A percentile compares a stretch with the other conserved stretches of the same genome.
phyloP scores from a whole-genome alignment of 2,329 filamentous ascomycete genomes.

The Trichoderma breve region DNA sequence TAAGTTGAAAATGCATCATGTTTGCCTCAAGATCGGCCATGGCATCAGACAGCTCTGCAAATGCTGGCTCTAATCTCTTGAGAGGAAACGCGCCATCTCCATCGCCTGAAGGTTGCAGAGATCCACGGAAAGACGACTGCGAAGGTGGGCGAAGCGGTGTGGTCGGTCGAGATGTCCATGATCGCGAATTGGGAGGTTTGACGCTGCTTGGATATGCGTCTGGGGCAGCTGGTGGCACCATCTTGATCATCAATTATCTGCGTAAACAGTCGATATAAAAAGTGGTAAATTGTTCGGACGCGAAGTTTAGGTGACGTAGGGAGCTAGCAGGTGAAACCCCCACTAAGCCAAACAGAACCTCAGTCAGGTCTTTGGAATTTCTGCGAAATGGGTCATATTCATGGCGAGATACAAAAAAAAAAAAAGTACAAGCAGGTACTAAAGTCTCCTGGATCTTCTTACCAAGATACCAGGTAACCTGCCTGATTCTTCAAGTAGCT shows the following conservation, averaged over 20 bases:
- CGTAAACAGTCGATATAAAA: neutral
- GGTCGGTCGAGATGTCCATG: slow-evolving; percentile 73
- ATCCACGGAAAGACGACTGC: slow-evolving; percentile 81
- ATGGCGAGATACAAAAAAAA: neutral
- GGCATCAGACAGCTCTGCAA: slow-evolving; percentile 88
- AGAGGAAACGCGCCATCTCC: slow-evolving; percentile 64
- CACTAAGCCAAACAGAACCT: neutral
- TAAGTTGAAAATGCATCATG: slow-evolving; percentile 87
- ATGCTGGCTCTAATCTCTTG: slow-evolving; percentile 80
- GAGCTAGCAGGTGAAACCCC: neutral
- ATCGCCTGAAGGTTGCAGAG: slow-evolving; percentile 45
- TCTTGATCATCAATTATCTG: neutral
- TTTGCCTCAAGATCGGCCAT: slow-evolving; percentile 97
- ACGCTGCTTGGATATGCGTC: neutral
- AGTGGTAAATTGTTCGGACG: neutral
- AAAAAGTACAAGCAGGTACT: neutral
- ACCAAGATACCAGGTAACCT: neutral
- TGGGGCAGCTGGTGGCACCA: neutral
- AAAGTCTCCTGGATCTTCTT: neutral
- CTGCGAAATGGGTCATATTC: neutral
- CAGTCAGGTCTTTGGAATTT: neutral
- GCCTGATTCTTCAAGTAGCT: neutral
- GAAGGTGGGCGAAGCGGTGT: slow-evolving; percentile 90
- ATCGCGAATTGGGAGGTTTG: neutral
- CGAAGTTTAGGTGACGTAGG: neutral